A percentile compares a stretch with the other conserved stretches of the same genome.
Evolutionary conservation across 768 basidiomycete genomes (phyloP).

Genomic region (Boletus subcaerulescens): DNA sequence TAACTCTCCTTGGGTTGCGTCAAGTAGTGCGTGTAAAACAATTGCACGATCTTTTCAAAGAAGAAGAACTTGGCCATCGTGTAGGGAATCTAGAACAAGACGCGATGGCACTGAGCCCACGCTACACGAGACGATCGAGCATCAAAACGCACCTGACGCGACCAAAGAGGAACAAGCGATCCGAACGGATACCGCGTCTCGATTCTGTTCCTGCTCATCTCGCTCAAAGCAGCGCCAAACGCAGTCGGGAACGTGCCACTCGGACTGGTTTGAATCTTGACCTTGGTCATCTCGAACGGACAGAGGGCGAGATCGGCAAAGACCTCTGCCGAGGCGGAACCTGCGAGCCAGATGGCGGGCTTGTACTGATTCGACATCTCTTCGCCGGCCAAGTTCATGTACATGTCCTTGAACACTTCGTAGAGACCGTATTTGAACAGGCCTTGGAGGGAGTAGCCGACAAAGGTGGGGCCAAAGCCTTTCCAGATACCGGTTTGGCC

Average conservation of each 20-base stretch:
- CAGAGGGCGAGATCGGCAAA: constrained; percentile 96
- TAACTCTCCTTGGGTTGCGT: constrained; percentile 74
- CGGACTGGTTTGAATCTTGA: constrained; percentile 82
- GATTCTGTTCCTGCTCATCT: constrained; percentile 63
- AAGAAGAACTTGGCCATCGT: constrained; percentile 99
- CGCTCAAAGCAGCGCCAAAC: constrained; percentile 63
- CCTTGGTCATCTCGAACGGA: constrained; percentile 91
- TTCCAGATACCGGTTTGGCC: constrained; percentile 89
- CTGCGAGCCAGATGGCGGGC: constrained; percentile 88
- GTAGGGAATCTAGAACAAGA: constrained; percentile 74
- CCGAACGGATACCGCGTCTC: constrained; percentile 86
- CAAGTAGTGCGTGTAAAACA: constrained; percentile 89
- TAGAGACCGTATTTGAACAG: constrained; percentile 99
- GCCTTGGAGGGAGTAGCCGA: constrained; percentile 94
- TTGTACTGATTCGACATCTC: constrained; percentile 77
- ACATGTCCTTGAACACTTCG: constrained; percentile 92
- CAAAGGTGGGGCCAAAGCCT: constrained; percentile 88
- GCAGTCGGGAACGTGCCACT: constrained; percentile 74
- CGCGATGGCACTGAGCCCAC: neutral
- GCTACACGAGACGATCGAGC: too few species aligned
- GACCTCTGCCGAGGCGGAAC: constrained; percentile 92
- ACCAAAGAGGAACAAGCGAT: constrained; percentile 83
- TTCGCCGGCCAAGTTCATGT: constrained; percentile 88
- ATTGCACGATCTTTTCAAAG: constrained; percentile 83
- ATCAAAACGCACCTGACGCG: constrained; percentile 60